phyloP scores from a whole-genome alignment of 495 filamentous ascomycete genomes.

The Cetradonia linearis region DNA sequence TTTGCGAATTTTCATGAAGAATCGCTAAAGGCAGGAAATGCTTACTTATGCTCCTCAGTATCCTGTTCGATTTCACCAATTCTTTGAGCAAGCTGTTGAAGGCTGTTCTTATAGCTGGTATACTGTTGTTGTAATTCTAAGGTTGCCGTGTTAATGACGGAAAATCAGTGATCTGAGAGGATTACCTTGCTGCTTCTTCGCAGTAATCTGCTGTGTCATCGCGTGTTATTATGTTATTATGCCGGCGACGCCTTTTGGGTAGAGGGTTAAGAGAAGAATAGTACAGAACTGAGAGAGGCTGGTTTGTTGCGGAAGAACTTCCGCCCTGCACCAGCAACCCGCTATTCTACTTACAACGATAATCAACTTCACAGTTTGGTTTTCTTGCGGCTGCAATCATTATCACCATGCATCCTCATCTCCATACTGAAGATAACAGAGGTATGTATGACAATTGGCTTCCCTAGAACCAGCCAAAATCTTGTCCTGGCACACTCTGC shows the following conservation, averaged over 20 bases:
- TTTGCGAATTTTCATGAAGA: not conserved
- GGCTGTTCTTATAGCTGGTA: constrained; percentile 86
- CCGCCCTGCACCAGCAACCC: not conserved
- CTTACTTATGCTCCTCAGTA: constrained; percentile 91
- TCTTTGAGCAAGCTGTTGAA: constrained; percentile 89
- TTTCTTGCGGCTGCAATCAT: not conserved
- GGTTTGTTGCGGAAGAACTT: constrained; percentile 3
- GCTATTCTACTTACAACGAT: not conserved
- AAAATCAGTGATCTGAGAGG: not conserved
- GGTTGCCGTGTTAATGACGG: constrained; percentile 15
- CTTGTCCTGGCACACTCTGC: constrained; percentile 1
- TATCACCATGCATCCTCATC: constrained; percentile 78
- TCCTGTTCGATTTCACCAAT: constrained; percentile 97
- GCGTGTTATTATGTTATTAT: not conserved
- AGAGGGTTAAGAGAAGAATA: not conserved
- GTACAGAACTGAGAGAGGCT: not conserved
- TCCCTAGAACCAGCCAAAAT: not conserved
- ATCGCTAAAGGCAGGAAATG: not conserved
- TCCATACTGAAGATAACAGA: constrained; percentile 81
- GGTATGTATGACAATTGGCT: constrained; percentile 44
- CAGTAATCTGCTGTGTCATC: constrained; percentile 37
- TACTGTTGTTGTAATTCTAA: constrained; percentile 90
- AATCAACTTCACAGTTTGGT: not conserved
- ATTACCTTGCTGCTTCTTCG: constrained; percentile 80
- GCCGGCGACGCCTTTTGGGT: not conserved